phyloP scores from a whole-genome alignment of 176 grass and related monocot species.

The Aegilops longissima region DNA sequence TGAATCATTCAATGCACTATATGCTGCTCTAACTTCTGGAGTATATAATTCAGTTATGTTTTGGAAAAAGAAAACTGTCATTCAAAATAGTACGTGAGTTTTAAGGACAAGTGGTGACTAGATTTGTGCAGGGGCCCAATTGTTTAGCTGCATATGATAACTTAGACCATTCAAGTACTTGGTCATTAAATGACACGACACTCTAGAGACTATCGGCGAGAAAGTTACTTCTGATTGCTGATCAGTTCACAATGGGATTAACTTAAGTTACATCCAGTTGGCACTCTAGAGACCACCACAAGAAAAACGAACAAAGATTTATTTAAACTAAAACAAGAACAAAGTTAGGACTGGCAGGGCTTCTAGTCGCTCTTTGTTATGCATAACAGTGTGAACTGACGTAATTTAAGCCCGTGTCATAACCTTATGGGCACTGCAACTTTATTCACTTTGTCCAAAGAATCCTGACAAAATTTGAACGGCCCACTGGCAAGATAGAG shows the following conservation, averaged over 20 bases:
- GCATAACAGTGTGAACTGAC: constrained; percentile 14
- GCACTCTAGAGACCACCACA: no score
- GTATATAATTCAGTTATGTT: not conserved
- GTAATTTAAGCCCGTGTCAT: not conserved
- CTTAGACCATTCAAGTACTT: not conserved
- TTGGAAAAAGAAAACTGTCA: not conserved
- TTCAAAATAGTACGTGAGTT: not conserved
- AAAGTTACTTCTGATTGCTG: not conserved
- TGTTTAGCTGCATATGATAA: not conserved
- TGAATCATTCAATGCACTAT: constrained; percentile 20
- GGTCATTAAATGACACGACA: constrained; percentile 9
- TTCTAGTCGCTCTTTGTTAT: not conserved
- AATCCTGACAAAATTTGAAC: constrained; percentile 11
- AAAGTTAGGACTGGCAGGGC: constrained; percentile 19
- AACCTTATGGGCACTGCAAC: not conserved
- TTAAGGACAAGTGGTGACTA: not conserved
- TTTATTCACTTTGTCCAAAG: not conserved
- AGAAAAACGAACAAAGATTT: no score
- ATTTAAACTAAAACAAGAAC: not conserved
- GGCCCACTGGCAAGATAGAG: not conserved
- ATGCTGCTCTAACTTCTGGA: constrained; percentile 13
- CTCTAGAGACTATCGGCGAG: not conserved
- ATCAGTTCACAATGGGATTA: not conserved
- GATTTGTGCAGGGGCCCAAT: not conserved
- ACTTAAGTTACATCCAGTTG: constrained; percentile 22